Percentiles rank a stretch among this genome's conserved stretches.
Conservation (phyloP, 306 rosid species). For the Prinsepia uniflora region DNA sequence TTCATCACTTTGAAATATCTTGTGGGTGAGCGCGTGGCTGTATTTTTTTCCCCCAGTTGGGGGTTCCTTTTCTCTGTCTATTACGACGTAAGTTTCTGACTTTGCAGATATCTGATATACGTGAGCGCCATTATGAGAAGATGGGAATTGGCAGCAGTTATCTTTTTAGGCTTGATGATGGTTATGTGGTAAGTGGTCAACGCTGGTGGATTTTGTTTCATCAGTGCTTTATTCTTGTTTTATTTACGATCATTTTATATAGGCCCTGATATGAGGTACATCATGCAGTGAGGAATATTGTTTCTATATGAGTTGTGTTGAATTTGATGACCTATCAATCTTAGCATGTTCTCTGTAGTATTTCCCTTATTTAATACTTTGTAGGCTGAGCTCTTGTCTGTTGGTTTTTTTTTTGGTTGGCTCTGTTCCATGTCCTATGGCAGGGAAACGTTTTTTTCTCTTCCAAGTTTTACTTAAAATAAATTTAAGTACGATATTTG, state of each 20-base stretch:
- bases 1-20: not conserved
- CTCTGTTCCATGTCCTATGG: not conserved
- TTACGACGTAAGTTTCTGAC: conserved; percentile 11
- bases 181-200: conserved; percentile 80
- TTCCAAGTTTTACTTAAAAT: not conserved
- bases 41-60: not conserved
- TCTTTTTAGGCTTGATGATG: conserved; percentile 96
- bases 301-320: not conserved
- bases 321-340: not conserved
- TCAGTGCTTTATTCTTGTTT: not conserved
- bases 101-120: conserved; percentile 88
- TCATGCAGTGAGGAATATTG: not conserved
- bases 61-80: not conserved
- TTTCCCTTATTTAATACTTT: not conserved
- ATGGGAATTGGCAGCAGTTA: conserved; percentile 98
- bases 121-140: conserved; percentile 86
- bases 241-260: not conserved
- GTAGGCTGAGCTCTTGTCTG: not conserved
- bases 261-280: conserved; percentile 11
- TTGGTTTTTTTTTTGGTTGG: not conserved
- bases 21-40: not conserved
- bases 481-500: not conserved
- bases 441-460: not conserved
- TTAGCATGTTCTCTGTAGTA: not conserved
- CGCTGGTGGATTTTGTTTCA: conserved; percentile 7